Base-by-base conservation (phyloP, 2,329 filamentous ascomycete species). In the Sclerotinia glacialis region DNA sequence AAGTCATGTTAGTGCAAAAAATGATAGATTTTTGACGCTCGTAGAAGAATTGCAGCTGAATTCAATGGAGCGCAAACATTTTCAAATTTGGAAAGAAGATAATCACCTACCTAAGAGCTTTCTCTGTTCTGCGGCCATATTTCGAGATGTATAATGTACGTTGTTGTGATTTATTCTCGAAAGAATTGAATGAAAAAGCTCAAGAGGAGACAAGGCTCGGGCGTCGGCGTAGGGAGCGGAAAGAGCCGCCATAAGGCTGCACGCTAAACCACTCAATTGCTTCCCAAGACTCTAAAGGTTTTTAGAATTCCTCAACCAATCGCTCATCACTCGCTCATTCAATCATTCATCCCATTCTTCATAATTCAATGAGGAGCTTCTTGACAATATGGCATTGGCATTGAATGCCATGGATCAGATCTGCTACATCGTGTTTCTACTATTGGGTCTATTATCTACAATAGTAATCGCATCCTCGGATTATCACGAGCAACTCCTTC, bases 101-200 rank as follows among this genome's bases (percentile, higher is more conserved):
- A 47, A 55, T 26, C 46, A 74, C 81, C 58, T 81, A 88, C 86
- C 86, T 66, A 99, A 91, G 84, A 98, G 89, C 86, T 96, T 96
- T 78, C 95, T 89, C 81, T 97, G 94, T 87, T 99, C 95, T 72
- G 94, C 93, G 66, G 94, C 94, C 94, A 98, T 97, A 73, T 60
- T 79, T 66, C 4, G 23, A 42, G 21, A 6, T 61, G 34, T 52
- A 31, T 23, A 42, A 14, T 42, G 53, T 7, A 34, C 28, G 28
- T 59, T 23, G 18, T 23, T 31, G 8, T 55, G 14, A 18, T 42
- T 47, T 49, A 60, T 23, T 40, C 23, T 53, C 46, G 12, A 34
- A 26, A 16, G 44, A 26, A 23, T 49, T n/a, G 31, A 58, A 37
- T 18, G 58, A 60, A 60, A 60, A 60, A 49, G 58, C 26, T 60